Evolutionary conservation across 2,329 filamentous ascomycete species (phyloP), one percentile per base, ranked within the genome.

Genomic region (Fusarium sp.): DNA sequence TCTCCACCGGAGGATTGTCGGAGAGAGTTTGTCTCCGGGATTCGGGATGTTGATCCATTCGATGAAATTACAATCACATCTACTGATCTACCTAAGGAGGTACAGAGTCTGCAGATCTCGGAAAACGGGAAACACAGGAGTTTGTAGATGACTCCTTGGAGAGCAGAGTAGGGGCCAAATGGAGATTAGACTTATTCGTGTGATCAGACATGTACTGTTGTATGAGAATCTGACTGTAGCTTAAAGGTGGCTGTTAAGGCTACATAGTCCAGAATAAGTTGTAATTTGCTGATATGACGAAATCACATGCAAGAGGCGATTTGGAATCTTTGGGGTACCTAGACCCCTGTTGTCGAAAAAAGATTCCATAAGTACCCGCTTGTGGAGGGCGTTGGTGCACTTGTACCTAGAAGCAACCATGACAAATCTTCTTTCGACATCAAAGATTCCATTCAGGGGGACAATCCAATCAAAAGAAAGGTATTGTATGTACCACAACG

Each of bases 211-310:
- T 41, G n/a, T 20, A 20, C 18, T 36, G 38, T n/a, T 61, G 11
- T 31, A 31, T 47, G 14, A 36, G 39, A 52, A 39, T 26, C 42
- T 36, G 62, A 26, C 49, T 55, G 42, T 36, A 48, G 41, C 39
- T 44, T 35, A 14, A 47, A 31, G 17, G 48, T 18, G 31, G n/a
- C 7, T 39, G 41, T 26, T 35, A 24, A n/a, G 45, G 15, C 17
- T 33, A 33, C 28, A 51, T 35, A 35, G 42, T 52, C 56, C 14
- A 28, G 38, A 52, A 42, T 31, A 17, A 18, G 35, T 14, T 41
- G 26, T 26, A 57, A 54, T 58, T 71, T 51, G 44, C 61, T 63
- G 70, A 73, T 63, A 67, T 73, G 70, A 74, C 52, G 56, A 71
- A 54, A 70, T 61, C 54, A 56, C 68, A 70, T 70, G 60, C 14